A percentile compares a stretch with the other conserved stretches of the same genome.
phyloP scores from a whole-genome alignment of 208 protist species.

The Acanthamoeba divionensis region DNA sequence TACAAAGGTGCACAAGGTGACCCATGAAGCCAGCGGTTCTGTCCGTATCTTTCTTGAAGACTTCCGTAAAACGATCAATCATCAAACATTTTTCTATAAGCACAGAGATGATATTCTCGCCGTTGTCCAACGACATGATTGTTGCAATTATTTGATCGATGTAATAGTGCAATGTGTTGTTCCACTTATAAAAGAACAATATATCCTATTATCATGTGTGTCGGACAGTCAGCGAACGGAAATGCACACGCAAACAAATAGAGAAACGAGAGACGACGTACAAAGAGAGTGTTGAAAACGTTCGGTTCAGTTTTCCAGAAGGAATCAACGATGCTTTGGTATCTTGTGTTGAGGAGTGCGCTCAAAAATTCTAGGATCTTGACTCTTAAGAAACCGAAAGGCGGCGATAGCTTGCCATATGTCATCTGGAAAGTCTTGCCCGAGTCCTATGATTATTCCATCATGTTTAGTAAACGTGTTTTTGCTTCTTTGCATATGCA shows the following conservation, averaged over 20 bases:
- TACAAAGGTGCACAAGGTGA: slow-evolving; percentile 19
- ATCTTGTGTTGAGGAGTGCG: slow-evolving; percentile 2
- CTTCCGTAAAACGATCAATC: neutral
- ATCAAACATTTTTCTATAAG: slow-evolving; percentile 3
- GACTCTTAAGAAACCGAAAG: neutral
- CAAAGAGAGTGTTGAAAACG: slow-evolving; percentile 4
- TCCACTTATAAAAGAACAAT: slow-evolving; percentile 24
- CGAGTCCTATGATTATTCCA: neutral
- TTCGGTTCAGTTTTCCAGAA: slow-evolving; percentile 39
- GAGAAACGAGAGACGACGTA: neutral
- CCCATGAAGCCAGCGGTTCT: slow-evolving; percentile 15
- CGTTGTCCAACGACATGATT: slow-evolving; percentile 40
- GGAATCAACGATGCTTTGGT: neutral
- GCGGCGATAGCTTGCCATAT: neutral
- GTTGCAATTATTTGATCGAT: slow-evolving; percentile 19
- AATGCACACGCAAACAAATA: neutral
- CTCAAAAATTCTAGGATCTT: slow-evolving; percentile 34
- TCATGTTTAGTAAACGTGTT: too few species aligned
- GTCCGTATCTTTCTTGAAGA: slow-evolving; percentile 3
- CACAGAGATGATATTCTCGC: slow-evolving; percentile 18
- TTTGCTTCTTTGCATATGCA: too few species aligned
- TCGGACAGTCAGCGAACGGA: neutral
- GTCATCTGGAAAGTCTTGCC: neutral
- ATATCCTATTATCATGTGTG: neutral
- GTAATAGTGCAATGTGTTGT: slow-evolving; percentile 47